Evolutionary conservation across 2,329 filamentous ascomycete genomes (phyloP).

Genomic region (Fusarium gaditjirri): DNA sequence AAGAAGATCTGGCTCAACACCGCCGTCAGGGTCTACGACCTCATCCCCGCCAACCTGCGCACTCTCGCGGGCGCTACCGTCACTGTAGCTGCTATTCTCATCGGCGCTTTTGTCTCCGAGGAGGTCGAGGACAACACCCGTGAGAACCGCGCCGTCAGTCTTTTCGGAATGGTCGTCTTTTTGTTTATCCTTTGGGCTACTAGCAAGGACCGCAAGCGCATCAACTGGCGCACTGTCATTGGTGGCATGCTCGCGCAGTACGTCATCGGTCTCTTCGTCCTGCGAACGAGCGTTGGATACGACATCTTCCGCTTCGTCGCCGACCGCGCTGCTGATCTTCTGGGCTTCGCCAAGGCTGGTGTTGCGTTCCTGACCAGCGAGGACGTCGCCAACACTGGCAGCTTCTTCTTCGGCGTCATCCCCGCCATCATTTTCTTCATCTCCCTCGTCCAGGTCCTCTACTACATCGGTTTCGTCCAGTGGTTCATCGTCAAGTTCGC

Average conservation of each 20-base stretch:
- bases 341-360: slow-evolving; percentile 80
- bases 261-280: slow-evolving; percentile 86
- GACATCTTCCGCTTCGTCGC: slow-evolving; percentile 95
- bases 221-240: slow-evolving; percentile 84
- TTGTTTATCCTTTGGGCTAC: slow-evolving; percentile 74
- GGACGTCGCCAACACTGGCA: slow-evolving; percentile 60
- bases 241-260: slow-evolving; percentile 91
- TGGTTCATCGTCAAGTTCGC: slow-evolving; percentile 93
- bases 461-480: slow-evolving; percentile 82
- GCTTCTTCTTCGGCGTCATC: slow-evolving; percentile 83
- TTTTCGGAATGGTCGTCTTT: slow-evolving; percentile 81
- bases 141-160: slow-evolving; percentile 80
- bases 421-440: slow-evolving; percentile 98
- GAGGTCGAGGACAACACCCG: slow-evolving; percentile 82
- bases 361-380: slow-evolving; percentile 70
- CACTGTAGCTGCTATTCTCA: slow-evolving; percentile 77
- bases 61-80: slow-evolving; percentile 70
- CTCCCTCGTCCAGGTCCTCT: slow-evolving; percentile 86
- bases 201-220: slow-evolving; percentile 71
- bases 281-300: slow-evolving; percentile 82
- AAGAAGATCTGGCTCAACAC: slow-evolving; percentile 75
- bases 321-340: slow-evolving; percentile 74
- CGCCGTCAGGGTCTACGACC: slow-evolving; percentile 64
- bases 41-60: slow-evolving; percentile 75
- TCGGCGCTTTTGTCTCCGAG: slow-evolving; percentile 79